These are phyloP conservation scores for Flueggea neowawraea DNA, from an alignment of 441 rosid genomes.

Conservation along the genomic window DNA sequence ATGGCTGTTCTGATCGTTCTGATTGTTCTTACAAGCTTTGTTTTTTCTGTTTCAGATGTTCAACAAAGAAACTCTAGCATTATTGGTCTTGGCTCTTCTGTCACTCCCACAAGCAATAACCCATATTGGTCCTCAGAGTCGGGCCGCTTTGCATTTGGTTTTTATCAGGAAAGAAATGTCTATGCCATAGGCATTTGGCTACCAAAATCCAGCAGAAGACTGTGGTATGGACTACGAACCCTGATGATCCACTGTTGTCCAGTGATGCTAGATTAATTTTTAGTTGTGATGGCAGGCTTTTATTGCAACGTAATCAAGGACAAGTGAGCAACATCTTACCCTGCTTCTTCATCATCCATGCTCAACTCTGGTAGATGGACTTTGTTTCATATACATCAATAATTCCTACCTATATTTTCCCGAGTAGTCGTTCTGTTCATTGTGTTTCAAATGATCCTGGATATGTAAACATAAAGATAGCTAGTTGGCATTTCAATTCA, in stretches of 20 bases:
- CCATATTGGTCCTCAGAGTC: slow-evolving; percentile 19
- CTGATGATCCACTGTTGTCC: slow-evolving; percentile 15
- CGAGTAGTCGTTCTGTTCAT: no score
- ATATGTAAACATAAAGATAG: no score
- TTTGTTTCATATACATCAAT: no score
- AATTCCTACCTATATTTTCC: no score
- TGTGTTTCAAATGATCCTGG: no score
- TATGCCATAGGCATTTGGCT: slow-evolving; percentile 23
- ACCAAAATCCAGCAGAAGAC: slow-evolving; percentile 11
- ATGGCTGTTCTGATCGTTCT: background rate
- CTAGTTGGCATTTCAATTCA: no score
- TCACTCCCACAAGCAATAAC: slow-evolving; percentile 1
- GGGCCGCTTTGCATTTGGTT: slow-evolving; percentile 22
- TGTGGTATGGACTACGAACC: slow-evolving; percentile 26
- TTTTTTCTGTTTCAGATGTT: background rate
- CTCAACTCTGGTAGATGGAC: slow-evolving; percentile 22
- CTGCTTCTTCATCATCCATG: slow-evolving; percentile 27
- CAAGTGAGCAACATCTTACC: background rate
- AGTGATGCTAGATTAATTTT: slow-evolving; percentile 14
- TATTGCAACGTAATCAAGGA: slow-evolving; percentile 3
- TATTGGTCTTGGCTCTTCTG: slow-evolving; percentile 6
- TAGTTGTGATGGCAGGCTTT: slow-evolving; percentile 5
- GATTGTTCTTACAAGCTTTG: background rate
- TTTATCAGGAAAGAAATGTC: slow-evolving; percentile 18
- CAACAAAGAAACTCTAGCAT: background rate